Base-by-base conservation (phyloP, 495 filamentous ascomycete genomes). In the Aspergillus egyptiacus region DNA sequence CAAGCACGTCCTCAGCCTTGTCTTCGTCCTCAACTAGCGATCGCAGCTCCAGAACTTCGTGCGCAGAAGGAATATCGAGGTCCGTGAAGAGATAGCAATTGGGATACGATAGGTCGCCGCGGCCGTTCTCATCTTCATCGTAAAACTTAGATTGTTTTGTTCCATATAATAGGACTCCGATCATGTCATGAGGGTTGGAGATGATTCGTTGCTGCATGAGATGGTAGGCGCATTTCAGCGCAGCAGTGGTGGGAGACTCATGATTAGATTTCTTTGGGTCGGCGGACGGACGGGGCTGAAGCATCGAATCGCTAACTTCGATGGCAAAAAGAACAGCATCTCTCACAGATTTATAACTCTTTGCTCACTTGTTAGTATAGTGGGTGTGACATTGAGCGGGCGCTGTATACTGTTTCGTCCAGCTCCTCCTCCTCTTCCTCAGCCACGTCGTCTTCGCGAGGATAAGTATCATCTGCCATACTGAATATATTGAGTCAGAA, bases 181-280 rank as follows among this genome's bases (percentile, higher is more conserved):
- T 96, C 91, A 96, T 95, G 56, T 97, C 93, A 60, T 83, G 88
- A 0, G 94, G 94, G 53, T 91, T 91, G 2, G 90, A 90, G 59
- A 99, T 96, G 57, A 99, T 96, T 48, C 94, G 84, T 67, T 96
- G 91, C 68, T 96, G 91, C 85, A 97, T 96, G 45, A 99, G 76
- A 45, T 86, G 79, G 57, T 95, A 94, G 44, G 94, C 91, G 60
- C 90, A 96, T 73, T 95, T 95, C 20, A 99, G 73, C 6, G 94
- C 91, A 14, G 94, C 91, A 2, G 81, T 76, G 1, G 83, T 71
- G 1, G 91, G 81, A 17, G 81, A 83, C 55, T 89, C 86, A 50
- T 71, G 80, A 34, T 82, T 76, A 39, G 78, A 73, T 63, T 91
- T 91, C 72, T 85, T 91, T 33, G 80, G 66, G 56, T 82, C 78